phyloP scores from a whole-genome alignment of 2,329 filamentous ascomycete genomes.

The Zalaria sp. region DNA sequence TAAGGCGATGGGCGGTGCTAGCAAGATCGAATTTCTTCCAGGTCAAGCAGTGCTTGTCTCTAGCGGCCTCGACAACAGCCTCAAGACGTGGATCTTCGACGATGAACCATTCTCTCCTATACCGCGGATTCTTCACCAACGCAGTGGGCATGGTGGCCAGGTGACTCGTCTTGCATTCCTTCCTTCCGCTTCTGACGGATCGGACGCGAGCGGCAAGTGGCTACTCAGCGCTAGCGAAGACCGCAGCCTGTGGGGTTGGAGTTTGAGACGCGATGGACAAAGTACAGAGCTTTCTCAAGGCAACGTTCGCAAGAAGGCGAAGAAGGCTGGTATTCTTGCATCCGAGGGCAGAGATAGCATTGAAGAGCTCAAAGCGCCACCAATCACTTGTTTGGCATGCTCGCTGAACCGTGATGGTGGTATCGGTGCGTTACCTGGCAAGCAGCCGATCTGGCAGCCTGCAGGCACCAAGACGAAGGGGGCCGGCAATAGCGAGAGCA shows the following conservation, averaged over 20 bases:
- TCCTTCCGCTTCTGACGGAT: conserved; percentile 76
- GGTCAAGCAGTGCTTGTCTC: conserved; percentile 85
- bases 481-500: conserved; percentile 53
- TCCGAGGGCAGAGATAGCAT: conserved; percentile 16
- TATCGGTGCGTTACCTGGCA: conserved; percentile 70
- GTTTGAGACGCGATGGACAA: conserved; percentile 84
- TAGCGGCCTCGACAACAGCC: conserved; percentile 80
- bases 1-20: conserved; percentile 64
- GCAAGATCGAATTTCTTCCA: conserved; percentile 73
- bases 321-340: conserved; percentile 62
- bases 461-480: conserved; percentile 43
- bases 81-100: conserved; percentile 96
- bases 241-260: conserved; percentile 91
- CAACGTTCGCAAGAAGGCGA: conserved; percentile 72
- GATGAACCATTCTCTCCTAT: conserved; percentile 78
- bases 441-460: conserved; percentile 73
- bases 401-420: conserved; percentile 90
- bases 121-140: conserved; percentile 69
- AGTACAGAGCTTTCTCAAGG: conserved; percentile 90
- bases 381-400: conserved; percentile 82
- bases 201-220: conserved; percentile 86
- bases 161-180: conserved; percentile 74
- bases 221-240: conserved; percentile 80
- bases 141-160: conserved; percentile 79
- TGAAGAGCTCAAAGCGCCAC: conserved; percentile 69